phyloP scores from a whole-genome alignment of 176 grass and related monocot species.

The Aegilops bicornis region DNA sequence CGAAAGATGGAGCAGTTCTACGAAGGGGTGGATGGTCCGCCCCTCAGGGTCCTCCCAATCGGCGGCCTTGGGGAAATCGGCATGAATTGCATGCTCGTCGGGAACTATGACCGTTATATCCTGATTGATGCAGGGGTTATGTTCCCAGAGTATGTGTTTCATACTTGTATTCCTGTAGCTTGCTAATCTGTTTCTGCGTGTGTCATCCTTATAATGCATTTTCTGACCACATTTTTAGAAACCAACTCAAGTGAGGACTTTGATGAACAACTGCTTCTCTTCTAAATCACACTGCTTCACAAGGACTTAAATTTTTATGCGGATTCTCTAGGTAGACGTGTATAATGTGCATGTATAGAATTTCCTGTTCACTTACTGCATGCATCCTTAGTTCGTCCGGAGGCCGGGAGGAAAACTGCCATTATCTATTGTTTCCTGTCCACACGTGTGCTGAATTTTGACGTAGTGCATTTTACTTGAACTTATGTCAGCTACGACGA shows the following conservation, averaged over 20 bases:
- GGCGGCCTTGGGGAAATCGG: conserved; percentile 97
- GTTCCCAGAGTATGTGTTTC: conserved; percentile 91
- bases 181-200: background rate
- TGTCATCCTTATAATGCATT: background rate
- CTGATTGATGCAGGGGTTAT: conserved; percentile 96
- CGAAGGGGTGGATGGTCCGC: conserved; percentile 83
- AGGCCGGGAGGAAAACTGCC: background rate
- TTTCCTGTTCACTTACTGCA: background rate
- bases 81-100: conserved; percentile 99
- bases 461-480: conserved; percentile 9
- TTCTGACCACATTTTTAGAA: conserved; percentile 1
- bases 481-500: conserved; percentile 72
- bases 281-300: conserved; percentile 10
- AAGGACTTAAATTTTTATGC: background rate
- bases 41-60: conserved; percentile 92
- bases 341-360: background rate
- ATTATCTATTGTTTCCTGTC: background rate
- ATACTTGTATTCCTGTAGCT: background rate
- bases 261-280: background rate
- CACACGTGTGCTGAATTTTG: background rate
- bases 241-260: background rate
- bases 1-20: conserved; percentile 98
- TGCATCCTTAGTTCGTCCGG: background rate
- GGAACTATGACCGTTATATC: conserved; percentile 94
- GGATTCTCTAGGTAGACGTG: conserved; percentile 5